Percentiles rank a stretch among this genome's conserved stretches.
phyloP scores from a whole-genome alignment of 2,329 filamentous ascomycete species.

The Aspergillus chevalieri region DNA sequence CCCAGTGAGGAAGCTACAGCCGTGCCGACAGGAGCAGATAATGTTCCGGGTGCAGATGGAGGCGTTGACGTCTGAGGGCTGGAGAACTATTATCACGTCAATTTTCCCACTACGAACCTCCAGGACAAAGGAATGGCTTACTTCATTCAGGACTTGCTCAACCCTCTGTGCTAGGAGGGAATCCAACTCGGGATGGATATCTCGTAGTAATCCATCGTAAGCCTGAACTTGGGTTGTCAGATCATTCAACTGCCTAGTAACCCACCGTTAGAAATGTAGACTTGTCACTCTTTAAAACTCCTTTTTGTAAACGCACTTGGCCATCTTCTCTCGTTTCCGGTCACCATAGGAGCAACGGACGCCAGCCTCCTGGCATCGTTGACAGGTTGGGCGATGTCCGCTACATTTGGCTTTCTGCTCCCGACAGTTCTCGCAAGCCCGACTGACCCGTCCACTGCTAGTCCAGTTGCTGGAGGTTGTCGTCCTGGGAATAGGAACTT shows the following conservation, averaged over 20 bases:
- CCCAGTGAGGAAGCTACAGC: slow-evolving; percentile 23
- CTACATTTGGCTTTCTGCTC: slow-evolving; percentile 43
- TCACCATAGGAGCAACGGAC: slow-evolving; percentile 39
- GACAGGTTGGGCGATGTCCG: slow-evolving; percentile 38
- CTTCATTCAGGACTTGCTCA: slow-evolving; percentile 28
- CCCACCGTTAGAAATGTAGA: slow-evolving; percentile 7
- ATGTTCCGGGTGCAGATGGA: slow-evolving; percentile 5
- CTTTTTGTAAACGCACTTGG: slow-evolving; percentile 29
- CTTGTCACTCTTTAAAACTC: not conserved
- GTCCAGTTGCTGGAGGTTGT: slow-evolving; percentile 16
- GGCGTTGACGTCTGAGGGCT: slow-evolving; percentile 9
- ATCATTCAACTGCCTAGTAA: slow-evolving; percentile 32
- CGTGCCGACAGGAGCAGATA: not conserved
- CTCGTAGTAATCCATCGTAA: slow-evolving; percentile 30
- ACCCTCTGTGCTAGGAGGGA: slow-evolving; percentile 28
- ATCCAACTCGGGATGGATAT: slow-evolving; percentile 28
- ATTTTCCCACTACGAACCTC: slow-evolving; percentile 7
- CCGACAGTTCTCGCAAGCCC: slow-evolving; percentile 41
- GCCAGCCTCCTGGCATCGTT: slow-evolving; percentile 38
- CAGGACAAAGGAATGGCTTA: slow-evolving; percentile 15
- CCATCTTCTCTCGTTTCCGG: slow-evolving; percentile 38
- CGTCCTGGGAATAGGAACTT: slow-evolving; percentile 27
- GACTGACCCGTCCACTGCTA: slow-evolving; percentile 28
- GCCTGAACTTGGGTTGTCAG: slow-evolving; percentile 31
- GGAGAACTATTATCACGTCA: slow-evolving; percentile 6